phyloP scores from a whole-genome alignment of 805 yeast species.

The Pichia insulana region DNA sequence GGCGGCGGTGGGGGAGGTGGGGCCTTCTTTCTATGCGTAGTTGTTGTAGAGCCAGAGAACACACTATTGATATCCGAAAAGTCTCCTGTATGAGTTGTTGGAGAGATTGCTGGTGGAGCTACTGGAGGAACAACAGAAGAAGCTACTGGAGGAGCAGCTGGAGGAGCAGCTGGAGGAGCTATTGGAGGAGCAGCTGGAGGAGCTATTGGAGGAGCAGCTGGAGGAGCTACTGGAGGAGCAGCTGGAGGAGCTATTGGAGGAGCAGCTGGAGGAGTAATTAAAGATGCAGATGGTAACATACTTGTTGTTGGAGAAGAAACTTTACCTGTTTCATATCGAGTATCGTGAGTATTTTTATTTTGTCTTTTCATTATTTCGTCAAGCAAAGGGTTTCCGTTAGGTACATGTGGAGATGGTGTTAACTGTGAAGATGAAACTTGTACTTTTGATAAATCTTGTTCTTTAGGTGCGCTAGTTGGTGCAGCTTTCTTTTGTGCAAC shows the following conservation, averaged over 20 bases:
- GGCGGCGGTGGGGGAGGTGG: conserved; percentile 30
- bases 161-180: conserved; percentile 16
- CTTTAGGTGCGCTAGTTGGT: conserved; percentile 21
- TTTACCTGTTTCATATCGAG: not conserved
- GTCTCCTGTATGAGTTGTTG: conserved; percentile 2
- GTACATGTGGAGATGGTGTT: conserved; percentile 17
- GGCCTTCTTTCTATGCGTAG: conserved; percentile 5
- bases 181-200: conserved; percentile 16
- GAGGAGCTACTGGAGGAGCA: not conserved
- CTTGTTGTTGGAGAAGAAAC: not conserved
- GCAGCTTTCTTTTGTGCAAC: conserved; percentile 16
- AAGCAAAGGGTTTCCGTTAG: conserved; percentile 14
- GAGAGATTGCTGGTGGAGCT: not conserved
- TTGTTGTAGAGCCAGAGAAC: conserved; percentile 7
- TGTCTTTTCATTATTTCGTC: conserved; percentile 12
- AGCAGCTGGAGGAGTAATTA: conserved; percentile 12
- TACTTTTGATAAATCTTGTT: conserved; percentile 12
- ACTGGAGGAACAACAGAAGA: conserved; percentile 10
- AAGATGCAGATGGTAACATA: conserved; percentile 15
- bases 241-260: conserved; percentile 7
- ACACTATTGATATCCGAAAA: conserved; percentile 5
- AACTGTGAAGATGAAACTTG: conserved; percentile 17
- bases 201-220: not conserved
- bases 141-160: conserved; percentile 7
- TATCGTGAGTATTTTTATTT: too few relatives aligned